Evolutionary conservation across 495 filamentous ascomycete genomes (phyloP), one percentile per base, ranked within the genome.

Genomic region (Penicillium atrosanguineum): DNA sequence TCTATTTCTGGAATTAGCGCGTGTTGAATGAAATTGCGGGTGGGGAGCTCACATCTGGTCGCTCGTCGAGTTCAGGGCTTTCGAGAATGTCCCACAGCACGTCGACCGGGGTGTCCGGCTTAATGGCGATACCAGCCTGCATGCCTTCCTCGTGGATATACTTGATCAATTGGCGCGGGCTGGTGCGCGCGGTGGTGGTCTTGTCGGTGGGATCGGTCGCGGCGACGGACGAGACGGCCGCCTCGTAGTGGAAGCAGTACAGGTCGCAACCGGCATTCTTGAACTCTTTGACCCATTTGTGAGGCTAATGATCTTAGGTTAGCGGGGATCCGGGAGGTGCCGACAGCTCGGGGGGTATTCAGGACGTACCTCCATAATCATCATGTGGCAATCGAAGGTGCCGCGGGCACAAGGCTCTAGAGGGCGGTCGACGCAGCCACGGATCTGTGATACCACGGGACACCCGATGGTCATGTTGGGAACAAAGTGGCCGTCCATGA

Each of bases 381-480:
- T 98, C 95, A 98, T 97, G 70, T 98, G 94, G 82, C 94, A 98
- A 72, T 98, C 94, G 63, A 98, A 98, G 25, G 94, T 96, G 21
- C 94, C 94, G 62, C 83, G 87, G 4, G 87, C 88, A 57, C 83
- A 70, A 34, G 76, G 72, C 52, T 71, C 56, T 39, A 61, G 68
- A 3, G 81, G 87, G 21, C 80, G 75, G 40, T 86, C 84, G 49
- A 98, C 91, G 62, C 95, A 86, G 37, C 81, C 79, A 36, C 94
- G 87, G 50, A 98, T 94, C 75, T 91, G 95, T 49, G 87, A 91
- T 8, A 98, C 94, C 19, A 97, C 91, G 7, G 94, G 94, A 15
- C 88, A 86, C 40, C 94, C 94, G 69, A 97, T 95, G 46, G 94
- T 97, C 69, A 98, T 91, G 74, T 98, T 98, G 4, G 94, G 94